Percentiles rank a stretch among this genome's conserved stretches.
phyloP scores from a whole-genome alignment of 805 yeast species.

The Spathaspora hagerdaliae region DNA sequence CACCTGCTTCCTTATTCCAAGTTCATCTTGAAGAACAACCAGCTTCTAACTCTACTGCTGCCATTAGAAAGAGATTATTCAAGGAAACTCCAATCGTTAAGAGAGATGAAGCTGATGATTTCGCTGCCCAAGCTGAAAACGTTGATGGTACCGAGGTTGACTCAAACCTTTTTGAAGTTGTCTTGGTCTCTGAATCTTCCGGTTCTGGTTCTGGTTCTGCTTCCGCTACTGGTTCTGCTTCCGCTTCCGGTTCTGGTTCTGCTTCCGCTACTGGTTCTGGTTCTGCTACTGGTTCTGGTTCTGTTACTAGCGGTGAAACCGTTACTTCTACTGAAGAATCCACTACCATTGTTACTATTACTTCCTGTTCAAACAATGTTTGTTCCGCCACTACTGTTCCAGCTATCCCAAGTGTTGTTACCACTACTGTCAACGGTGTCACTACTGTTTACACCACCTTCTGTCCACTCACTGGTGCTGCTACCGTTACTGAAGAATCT shows the following conservation, averaged over 20 bases:
- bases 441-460: constrained; percentile 34
- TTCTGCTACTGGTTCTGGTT: constrained; percentile 7
- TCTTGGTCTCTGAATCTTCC: constrained; percentile 12
- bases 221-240: constrained; percentile 13
- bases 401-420: constrained; percentile 16
- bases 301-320: constrained; percentile 1
- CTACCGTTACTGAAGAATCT: constrained; percentile 15
- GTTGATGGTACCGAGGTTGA: constrained; percentile 20
- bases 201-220: constrained; percentile 9
- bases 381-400: constrained; percentile 26
- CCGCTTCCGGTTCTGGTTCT: constrained; percentile 11
- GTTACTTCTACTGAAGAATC: constrained; percentile 12
- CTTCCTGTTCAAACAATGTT: constrained; percentile 30
- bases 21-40: constrained; percentile 25
- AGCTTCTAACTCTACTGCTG: constrained; percentile 36
- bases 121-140: constrained; percentile 15
- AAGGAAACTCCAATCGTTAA: constrained; percentile 17
- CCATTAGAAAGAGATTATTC: constrained; percentile 36
- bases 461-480: constrained; percentile 16
- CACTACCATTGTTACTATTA: constrained; percentile 13
- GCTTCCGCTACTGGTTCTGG: constrained; percentile 10
- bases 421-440: constrained; percentile 19
- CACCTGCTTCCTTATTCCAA: constrained; percentile 23
- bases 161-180: constrained; percentile 12
- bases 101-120: constrained; percentile 32